phyloP scores from a whole-genome alignment of 805 yeast species.

The Wickerhamiella allomyrinae region DNA sequence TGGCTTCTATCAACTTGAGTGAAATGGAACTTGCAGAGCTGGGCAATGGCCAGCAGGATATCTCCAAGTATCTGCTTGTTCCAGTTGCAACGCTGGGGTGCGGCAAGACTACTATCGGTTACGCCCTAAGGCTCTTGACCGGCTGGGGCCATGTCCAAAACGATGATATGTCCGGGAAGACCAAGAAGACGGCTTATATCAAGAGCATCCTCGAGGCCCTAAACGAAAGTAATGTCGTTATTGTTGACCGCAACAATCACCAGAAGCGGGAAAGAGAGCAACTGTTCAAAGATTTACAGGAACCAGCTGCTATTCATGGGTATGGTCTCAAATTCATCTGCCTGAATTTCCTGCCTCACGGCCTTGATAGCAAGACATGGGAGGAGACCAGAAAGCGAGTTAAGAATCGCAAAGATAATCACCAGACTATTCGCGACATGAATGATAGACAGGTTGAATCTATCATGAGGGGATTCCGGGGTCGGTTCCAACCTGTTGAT shows the following conservation, averaged over 20 bases:
- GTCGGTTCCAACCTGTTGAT: conserved; percentile 50
- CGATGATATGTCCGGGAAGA: conserved; percentile 40
- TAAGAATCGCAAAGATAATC: conserved; percentile 64
- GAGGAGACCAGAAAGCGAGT: conserved; percentile 47
- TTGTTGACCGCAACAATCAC: conserved; percentile 78
- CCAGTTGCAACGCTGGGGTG: conserved; percentile 89
- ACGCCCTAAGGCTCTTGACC: conserved; percentile 41
- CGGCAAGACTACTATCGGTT: conserved; percentile 78
- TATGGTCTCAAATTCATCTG: conserved; percentile 46
- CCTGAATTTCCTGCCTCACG: conserved; percentile 45
- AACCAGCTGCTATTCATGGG: conserved; percentile 30
- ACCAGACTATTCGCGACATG: conserved; percentile 58
- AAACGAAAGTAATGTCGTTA: conserved; percentile 34
- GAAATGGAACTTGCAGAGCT: conserved; percentile 46
- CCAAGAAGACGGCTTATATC: conserved; percentile 16
- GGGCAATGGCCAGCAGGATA: conserved; percentile 25
- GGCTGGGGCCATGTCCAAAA: conserved; percentile 73
- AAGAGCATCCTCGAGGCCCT: conserved; percentile 22
- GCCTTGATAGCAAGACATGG: conserved; percentile 29
- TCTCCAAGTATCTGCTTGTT: conserved; percentile 43
- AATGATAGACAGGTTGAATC: conserved; percentile 37
- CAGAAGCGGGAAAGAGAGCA: conserved; percentile 53
- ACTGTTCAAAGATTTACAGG: conserved; percentile 40
- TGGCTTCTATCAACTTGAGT: conserved; percentile 36
- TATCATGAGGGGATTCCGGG: conserved; percentile 63